Base-by-base conservation (phyloP, 345 rosid species). In the Sonneratia caseolaris region DNA sequence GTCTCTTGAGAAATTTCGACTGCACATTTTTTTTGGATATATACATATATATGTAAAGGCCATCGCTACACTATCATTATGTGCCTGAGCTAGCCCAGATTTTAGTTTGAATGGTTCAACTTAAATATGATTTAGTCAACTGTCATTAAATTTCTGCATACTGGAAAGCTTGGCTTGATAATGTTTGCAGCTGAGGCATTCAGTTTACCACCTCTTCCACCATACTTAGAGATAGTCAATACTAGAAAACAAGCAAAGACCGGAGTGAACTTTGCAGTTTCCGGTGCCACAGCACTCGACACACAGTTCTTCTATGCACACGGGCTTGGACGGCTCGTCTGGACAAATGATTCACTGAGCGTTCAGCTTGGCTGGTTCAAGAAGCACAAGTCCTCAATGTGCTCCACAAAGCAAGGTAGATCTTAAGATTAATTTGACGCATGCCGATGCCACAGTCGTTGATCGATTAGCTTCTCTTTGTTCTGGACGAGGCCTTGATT, bases 241-340 rank as follows among this genome's bases (percentile, higher is more conserved):
- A 43, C 24, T 51, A 76, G 76, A 27, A 73, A 66, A 66, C 48
- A 64, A 70, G 69, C 56, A 12, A 51, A 69, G 18, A 69, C 75
- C 0, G 87, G 89, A 38, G 87, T 78, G 7, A 90, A 88, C 77
- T 88, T 88, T 49, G 96, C 93, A 15, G 92, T 90, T 47, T 81
- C 88, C 1, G 96, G 91, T 68, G 93, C 96, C 5, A 90, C 91
- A 3, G 88, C 93, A 0, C 82, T 85, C 3, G 81, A 79, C n/a
- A 15, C 86, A 22, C 36, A 71, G 43, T 82, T 82, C 76, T 86
- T 85, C 40, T 69, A 77, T 15, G 68, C 77, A 15, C 70, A 73
- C 61, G 68, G 77, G 14, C 38, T 90, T 43, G 81, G 79, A 15
- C n/a, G 67, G 8, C 3, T 81, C 22, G 37, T 85, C 38, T 81